These are phyloP conservation scores for Suillus decipiens DNA, from an alignment of 768 basidiomycete genomes.

Conservation along the genomic window DNA sequence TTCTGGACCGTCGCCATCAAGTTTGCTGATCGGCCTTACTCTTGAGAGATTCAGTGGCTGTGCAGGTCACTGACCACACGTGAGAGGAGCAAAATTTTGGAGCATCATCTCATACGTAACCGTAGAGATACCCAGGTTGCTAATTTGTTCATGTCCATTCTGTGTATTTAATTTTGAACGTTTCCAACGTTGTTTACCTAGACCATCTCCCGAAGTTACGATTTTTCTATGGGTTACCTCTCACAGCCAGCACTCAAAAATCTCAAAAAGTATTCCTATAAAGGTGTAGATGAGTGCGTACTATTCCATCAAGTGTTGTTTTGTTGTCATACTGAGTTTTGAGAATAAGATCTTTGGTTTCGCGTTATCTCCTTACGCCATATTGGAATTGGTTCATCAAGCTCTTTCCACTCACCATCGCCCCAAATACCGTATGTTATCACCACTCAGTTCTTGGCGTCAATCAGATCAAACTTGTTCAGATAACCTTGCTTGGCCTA, in stretches of 20 bases:
- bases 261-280: conserved; percentile 77
- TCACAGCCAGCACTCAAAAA: conserved; percentile 68
- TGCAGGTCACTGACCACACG: not conserved
- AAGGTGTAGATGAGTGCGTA: conserved; percentile 76
- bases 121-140: not conserved
- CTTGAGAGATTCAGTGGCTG: not conserved
- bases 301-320: conserved; percentile 8
- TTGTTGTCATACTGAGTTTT: conserved; percentile 9
- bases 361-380: conserved; percentile 74
- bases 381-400: conserved; percentile 94
- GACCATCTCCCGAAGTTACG: conserved; percentile 1
- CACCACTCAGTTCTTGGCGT: not conserved
- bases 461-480: conserved; percentile 7
- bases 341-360: conserved; percentile 59
- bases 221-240: conserved; percentile 58
- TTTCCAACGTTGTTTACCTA: not conserved
- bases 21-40: too few species aligned
- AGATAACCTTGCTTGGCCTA: conserved; percentile 92
- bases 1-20: too few species aligned
- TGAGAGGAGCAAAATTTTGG: not conserved
- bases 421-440: conserved; percentile 81
- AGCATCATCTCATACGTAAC: not conserved
- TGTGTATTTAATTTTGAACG: not conserved
- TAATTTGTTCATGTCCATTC: conserved; percentile 9
- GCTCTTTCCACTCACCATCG: conserved; percentile 80